These are phyloP conservation scores for Pichia rugopelliculosa DNA, from an alignment of 805 yeast species.

Conservation along the genomic window DNA sequence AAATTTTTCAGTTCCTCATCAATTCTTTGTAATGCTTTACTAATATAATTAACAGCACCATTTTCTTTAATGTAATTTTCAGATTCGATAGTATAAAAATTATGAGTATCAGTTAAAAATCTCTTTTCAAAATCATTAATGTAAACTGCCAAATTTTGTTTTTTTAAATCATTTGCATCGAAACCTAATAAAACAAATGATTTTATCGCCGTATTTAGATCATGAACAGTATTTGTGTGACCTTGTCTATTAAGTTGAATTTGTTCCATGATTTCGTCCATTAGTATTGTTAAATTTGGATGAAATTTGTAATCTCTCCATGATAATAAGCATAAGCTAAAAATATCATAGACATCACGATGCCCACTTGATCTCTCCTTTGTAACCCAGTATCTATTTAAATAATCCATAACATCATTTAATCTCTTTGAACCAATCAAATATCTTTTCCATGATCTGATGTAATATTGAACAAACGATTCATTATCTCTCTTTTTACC, in stretches of 20 bases:
- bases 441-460: slow-evolving; percentile 80
- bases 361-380: slow-evolving; percentile 93
- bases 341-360: slow-evolving; percentile 82
- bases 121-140: slow-evolving; percentile 69
- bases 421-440: slow-evolving; percentile 87
- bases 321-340: slow-evolving; percentile 75
- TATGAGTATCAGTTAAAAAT: slow-evolving; percentile 63
- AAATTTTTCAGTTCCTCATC: slow-evolving; percentile 78
- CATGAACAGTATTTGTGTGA: slow-evolving; percentile 58
- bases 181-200: slow-evolving; percentile 88
- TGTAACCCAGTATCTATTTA: slow-evolving; percentile 96
- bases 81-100: slow-evolving; percentile 64
- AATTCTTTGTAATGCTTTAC: slow-evolving; percentile 74
- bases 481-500: slow-evolving; percentile 50
- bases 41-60: slow-evolving; percentile 86
- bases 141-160: slow-evolving; percentile 75
- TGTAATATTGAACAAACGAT: slow-evolving; percentile 73
- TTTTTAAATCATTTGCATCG: slow-evolving; percentile 83
- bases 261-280: slow-evolving; percentile 65
- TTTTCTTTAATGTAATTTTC: slow-evolving; percentile 56
- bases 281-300: slow-evolving; percentile 50
- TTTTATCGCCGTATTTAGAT: slow-evolving; percentile 66
- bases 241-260: slow-evolving; percentile 76
- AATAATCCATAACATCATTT: slow-evolving; percentile 89
- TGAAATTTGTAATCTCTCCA: slow-evolving; percentile 85